phyloP scores from a whole-genome alignment of 2,329 filamentous ascomycete genomes.

The Emmonsiellopsis sp. region DNA sequence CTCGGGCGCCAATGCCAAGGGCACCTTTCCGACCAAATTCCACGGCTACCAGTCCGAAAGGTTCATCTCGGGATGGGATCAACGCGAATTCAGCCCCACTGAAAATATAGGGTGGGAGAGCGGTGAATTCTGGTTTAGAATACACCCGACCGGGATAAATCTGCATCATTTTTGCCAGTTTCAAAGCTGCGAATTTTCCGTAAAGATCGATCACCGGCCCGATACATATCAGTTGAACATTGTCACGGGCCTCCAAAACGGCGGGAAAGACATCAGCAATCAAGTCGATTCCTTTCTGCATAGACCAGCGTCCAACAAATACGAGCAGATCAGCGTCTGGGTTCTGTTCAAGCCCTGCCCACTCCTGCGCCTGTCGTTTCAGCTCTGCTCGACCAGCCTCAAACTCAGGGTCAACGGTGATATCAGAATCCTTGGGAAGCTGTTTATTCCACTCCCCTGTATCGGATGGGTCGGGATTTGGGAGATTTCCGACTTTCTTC shows the following conservation, averaged over 20 bases:
- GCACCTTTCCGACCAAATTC: conserved; percentile 62
- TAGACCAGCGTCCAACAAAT: conserved; percentile 60
- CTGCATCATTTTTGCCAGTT: conserved; percentile 56
- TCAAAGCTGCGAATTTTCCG: conserved; percentile 58
- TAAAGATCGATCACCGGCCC: conserved; percentile 61
- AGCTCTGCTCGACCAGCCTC: conserved; percentile 47
- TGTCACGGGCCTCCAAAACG: conserved; percentile 51
- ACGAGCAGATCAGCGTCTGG: conserved; percentile 57
- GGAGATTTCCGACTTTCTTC: conserved; percentile 53
- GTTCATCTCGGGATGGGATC: conserved; percentile 60
- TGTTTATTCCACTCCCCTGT: conserved; percentile 53
- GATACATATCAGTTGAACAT: conserved; percentile 54
- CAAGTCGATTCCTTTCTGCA: conserved; percentile 61
- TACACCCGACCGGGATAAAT: conserved; percentile 57
- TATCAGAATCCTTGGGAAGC: conserved; percentile 40
- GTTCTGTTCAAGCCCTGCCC: conserved; percentile 55
- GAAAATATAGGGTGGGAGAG: conserved; percentile 58
- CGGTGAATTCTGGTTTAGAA: conserved; percentile 60
- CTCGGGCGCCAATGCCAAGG: conserved; percentile 56
- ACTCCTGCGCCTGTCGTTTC: conserved; percentile 56
- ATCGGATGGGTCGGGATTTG: conserved; percentile 58
- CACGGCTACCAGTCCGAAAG: conserved; percentile 60
- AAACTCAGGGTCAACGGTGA: conserved; percentile 45
- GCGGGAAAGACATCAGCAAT: conserved; percentile 60
- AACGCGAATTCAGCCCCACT: conserved; percentile 59